Evolutionary conservation across 2,329 filamentous ascomycete genomes (phyloP).

Genomic region (Aspergillus sergii): DNA sequence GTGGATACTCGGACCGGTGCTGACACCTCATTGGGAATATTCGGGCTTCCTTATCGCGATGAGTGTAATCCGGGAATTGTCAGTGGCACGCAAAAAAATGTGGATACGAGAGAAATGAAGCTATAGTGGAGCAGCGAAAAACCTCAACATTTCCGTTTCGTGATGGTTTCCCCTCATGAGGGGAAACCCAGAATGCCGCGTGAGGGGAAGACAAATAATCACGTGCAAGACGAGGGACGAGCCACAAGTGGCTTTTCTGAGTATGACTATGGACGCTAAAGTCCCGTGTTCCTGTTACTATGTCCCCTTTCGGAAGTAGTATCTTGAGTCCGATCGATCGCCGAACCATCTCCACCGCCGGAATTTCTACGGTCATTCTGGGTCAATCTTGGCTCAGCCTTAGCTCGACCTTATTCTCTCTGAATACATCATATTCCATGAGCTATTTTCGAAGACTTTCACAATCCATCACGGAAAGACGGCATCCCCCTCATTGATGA

Average conservation of each 20-base stretch:
- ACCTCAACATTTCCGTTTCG: not conserved
- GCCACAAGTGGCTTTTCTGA: not conserved
- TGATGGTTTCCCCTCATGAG: slow-evolving; percentile 12
- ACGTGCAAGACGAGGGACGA: not conserved
- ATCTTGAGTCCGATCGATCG: not conserved
- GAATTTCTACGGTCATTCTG: not conserved
- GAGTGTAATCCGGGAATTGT: not conserved
- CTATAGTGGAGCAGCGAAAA: not conserved
- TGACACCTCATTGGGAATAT: not conserved
- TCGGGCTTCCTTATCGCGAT: not conserved
- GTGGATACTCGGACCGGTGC: slow-evolving; percentile 1
- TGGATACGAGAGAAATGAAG: slow-evolving; percentile 4
- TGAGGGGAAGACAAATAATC: not conserved
- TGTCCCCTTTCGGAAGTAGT: not conserved
- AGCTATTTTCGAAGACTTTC: not conserved
- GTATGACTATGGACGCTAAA: not conserved
- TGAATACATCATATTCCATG: not conserved
- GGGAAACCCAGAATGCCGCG: not conserved
- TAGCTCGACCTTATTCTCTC: not conserved
- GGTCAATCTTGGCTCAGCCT: not conserved
- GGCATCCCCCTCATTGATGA: not conserved
- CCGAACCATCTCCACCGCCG: not conserved
- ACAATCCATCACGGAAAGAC: not conserved
- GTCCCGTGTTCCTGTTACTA: not conserved
- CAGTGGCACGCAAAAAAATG: not conserved